phyloP scores from a whole-genome alignment of 805 yeast species.

The Ogataea philodendri region DNA sequence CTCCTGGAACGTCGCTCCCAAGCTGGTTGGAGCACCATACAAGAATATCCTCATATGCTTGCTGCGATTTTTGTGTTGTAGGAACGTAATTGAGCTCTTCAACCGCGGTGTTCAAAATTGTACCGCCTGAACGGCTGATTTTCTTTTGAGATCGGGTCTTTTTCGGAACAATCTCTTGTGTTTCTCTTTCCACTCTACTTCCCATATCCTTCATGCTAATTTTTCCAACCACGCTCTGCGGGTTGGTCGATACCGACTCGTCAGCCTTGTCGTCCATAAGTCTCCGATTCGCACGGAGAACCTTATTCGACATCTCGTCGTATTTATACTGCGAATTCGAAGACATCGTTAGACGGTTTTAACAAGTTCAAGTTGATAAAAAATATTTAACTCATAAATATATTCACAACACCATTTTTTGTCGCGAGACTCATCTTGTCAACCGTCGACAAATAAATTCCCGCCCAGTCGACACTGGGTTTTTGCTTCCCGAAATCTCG shows the following conservation, averaged over 20 bases:
- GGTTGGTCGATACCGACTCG: constrained; percentile 57
- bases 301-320: constrained; percentile 78
- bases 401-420: constrained; percentile 2
- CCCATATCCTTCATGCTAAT: constrained; percentile 71
- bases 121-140: constrained; percentile 15
- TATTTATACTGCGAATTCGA: constrained; percentile 44
- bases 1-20: constrained; percentile 75
- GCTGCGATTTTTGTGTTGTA: constrained; percentile 48
- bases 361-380: no score
- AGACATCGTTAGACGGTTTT: no score
- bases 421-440: constrained; percentile 7
- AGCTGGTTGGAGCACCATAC: constrained; percentile 54
- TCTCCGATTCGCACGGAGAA: constrained; percentile 56
- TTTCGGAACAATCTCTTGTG: constrained; percentile 3
- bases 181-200: constrained; percentile 22
- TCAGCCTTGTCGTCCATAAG: constrained; percentile 40
- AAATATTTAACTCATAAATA: no score
- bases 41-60: constrained; percentile 54
- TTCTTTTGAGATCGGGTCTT: constrained; percentile 13
- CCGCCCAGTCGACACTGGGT: constrained; percentile 18
- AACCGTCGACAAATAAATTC: constrained; percentile 11
- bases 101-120: constrained; percentile 36
- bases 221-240: constrained; percentile 69
- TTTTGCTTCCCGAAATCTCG: constrained; percentile 22
- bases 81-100: constrained; percentile 65